Evolutionary conservation across 2,329 filamentous ascomycete genomes (phyloP).

Genomic region (Immersiporthe knoxdaviesiana): DNA sequence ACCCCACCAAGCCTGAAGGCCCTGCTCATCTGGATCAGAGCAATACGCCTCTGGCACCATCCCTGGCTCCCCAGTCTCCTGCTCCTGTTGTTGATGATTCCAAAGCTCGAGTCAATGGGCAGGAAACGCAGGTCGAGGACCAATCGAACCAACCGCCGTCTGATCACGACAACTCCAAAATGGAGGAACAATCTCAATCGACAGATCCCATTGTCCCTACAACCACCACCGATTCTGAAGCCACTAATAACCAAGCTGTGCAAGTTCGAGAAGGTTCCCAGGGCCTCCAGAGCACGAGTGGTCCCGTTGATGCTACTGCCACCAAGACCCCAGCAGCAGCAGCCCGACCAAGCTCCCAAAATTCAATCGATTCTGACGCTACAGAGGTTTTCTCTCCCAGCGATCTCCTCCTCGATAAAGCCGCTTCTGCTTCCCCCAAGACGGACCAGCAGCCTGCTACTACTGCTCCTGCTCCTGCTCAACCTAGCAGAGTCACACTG

Average conservation of each 20-base stretch:
- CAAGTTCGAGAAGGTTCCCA: background rate
- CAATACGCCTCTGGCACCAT: background rate
- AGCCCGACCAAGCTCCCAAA: slow-evolving; percentile 7
- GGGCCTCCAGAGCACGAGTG: background rate
- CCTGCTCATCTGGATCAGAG: background rate
- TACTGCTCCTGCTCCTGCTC: background rate
- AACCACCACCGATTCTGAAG: background rate
- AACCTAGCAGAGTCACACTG: slow-evolving; percentile 1
- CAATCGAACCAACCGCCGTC: background rate
- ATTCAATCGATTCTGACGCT: slow-evolving; percentile 11
- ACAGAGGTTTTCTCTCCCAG: slow-evolving; percentile 9
- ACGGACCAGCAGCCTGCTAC: background rate
- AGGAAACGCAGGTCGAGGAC: background rate
- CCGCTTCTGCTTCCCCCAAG: background rate
- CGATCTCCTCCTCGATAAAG: background rate
- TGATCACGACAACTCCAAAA: background rate
- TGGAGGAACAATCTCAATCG: background rate
- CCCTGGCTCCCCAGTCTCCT: background rate
- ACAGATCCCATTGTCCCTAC: background rate
- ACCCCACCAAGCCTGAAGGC: background rate
- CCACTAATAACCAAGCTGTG: background rate
- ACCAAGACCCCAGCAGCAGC: background rate
- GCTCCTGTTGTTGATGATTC: background rate
- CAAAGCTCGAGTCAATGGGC: background rate
- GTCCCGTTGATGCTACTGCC: background rate